These are phyloP conservation scores for Parsonsia alboflavescens DNA, from an alignment of 257 asterid species.

Conservation along the genomic window DNA sequence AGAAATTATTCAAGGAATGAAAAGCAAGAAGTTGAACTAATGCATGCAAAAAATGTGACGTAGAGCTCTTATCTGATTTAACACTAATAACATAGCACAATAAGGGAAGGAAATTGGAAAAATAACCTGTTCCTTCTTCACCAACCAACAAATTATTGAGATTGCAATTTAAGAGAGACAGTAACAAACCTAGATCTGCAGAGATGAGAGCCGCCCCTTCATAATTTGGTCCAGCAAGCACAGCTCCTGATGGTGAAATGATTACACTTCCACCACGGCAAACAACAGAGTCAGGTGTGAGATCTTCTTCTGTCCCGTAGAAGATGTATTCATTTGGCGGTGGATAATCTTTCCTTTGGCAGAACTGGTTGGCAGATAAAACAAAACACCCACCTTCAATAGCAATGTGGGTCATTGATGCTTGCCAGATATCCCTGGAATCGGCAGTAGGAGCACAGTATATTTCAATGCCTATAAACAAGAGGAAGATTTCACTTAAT, in stretches of 20 bases:
- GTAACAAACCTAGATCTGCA: constrained; percentile 71
- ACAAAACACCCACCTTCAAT: constrained; percentile 96
- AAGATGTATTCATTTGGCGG: constrained; percentile 84
- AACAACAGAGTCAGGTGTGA: constrained; percentile 75
- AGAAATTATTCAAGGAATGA: not conserved
- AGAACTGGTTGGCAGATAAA: constrained; percentile 91
- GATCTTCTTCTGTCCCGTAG: constrained; percentile 67
- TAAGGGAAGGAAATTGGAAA: not conserved
- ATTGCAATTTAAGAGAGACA: not conserved
- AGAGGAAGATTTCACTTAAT: not conserved
- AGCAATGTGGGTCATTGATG: constrained; percentile 94
- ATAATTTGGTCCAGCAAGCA: constrained; percentile 90
- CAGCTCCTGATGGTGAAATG: constrained; percentile 81
- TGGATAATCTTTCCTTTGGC: constrained; percentile 88
- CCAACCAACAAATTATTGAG: not conserved
- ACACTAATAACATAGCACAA: no score
- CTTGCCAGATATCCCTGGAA: constrained; percentile 89
- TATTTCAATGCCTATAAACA: constrained; percentile 68
- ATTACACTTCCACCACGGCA: constrained; percentile 95
- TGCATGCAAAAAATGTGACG: not conserved
- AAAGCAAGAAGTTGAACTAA: not conserved
- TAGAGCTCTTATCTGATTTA: not conserved
- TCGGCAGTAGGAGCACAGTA: constrained; percentile 99
- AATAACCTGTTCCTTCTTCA: not conserved
- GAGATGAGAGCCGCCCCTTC: constrained; percentile 93